phyloP scores from a whole-genome alignment of 2,329 filamentous ascomycete genomes.

The Alternaria ethzedia region DNA sequence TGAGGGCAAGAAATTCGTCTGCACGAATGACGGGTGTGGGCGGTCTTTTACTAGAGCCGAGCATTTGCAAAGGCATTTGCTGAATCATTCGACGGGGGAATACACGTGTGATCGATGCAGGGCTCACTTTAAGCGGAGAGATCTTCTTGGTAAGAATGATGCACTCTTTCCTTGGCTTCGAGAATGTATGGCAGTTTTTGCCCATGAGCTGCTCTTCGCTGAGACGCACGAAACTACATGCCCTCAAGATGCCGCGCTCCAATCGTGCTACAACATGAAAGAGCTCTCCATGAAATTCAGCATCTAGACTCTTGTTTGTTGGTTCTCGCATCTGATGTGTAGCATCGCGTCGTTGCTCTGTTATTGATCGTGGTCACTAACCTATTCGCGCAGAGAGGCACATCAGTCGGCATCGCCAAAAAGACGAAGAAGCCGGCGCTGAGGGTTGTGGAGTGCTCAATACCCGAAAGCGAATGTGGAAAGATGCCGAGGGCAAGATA shows the following conservation, averaged over 20 bases:
- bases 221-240: too few relatives aligned
- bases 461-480: slow-evolving; percentile 61
- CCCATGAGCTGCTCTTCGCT: background rate
- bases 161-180: slow-evolving; percentile 1
- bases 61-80: slow-evolving; percentile 91
- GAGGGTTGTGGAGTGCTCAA: slow-evolving; percentile 59
- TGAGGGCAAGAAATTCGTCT: slow-evolving; percentile 65
- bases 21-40: slow-evolving; percentile 81
- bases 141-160: slow-evolving; percentile 59
- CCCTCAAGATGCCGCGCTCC: background rate
- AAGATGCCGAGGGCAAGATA: slow-evolving; percentile 60
- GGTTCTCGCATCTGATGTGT: background rate
- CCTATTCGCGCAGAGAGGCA: slow-evolving; percentile 58
- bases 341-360: background rate
- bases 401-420: slow-evolving; percentile 60
- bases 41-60: slow-evolving; percentile 96
- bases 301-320: background rate
- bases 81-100: slow-evolving; percentile 74
- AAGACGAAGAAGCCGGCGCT: slow-evolving; percentile 62
- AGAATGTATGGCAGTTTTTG: background rate
- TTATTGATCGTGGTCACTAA: slow-evolving; percentile 21
- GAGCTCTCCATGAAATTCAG: background rate
- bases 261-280: background rate
- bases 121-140: slow-evolving; percentile 66
- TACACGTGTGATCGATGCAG: slow-evolving; percentile 65